Evolutionary conservation across 2,329 filamentous ascomycete species (phyloP), one percentile per base, ranked within the genome.

Genomic region (Metarhizium guizhouense): DNA sequence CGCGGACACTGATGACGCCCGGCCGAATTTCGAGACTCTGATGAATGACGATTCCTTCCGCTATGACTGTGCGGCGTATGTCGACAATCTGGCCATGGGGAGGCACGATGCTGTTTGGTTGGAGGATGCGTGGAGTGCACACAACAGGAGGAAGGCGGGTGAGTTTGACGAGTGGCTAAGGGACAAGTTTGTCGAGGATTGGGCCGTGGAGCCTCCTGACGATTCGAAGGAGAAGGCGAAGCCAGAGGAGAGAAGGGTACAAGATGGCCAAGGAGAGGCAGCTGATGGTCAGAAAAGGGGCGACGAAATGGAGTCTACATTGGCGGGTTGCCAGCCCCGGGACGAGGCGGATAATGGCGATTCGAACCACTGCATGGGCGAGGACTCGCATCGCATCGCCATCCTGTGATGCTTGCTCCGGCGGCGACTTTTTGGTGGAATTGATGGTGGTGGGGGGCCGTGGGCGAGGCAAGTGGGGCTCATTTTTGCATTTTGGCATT

Each of bases 21-120:
- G 73, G 8, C 76, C 74, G 0, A 64, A 79, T 58, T 65, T 77
- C 48, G 63, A 62, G 3, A 70, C 72, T 14, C 69, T 79, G 11
- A 70, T 71, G 57, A 78, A 75, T 59, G 75, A 75, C 62, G 70
- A 76, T 60, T 72, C 71, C 59, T 78, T 79, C 61, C 75, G 76
- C 11, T 66, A 75, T 50, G 75, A 77, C 62, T 72, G 74, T 53
- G 70, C 73, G 0, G 69, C 69, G 3, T 79, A 78, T 62, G 72
- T 71, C 34, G 73, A 76, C 38, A 70, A 78, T 58, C 65, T 83
- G 18, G 59, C 64, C 5, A 66, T 69, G 40, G 80, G 80, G 3
- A 73, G 72, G 38, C 77, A 82, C 56, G 78, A 82, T 59, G 71
- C 73, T 1, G 71, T 73, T 14, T 83, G 80, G 80, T 72, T 84